These are phyloP conservation scores for Echeveria elegans DNA, from an alignment of 164 flowering plant species.

Conservation along the genomic window DNA sequence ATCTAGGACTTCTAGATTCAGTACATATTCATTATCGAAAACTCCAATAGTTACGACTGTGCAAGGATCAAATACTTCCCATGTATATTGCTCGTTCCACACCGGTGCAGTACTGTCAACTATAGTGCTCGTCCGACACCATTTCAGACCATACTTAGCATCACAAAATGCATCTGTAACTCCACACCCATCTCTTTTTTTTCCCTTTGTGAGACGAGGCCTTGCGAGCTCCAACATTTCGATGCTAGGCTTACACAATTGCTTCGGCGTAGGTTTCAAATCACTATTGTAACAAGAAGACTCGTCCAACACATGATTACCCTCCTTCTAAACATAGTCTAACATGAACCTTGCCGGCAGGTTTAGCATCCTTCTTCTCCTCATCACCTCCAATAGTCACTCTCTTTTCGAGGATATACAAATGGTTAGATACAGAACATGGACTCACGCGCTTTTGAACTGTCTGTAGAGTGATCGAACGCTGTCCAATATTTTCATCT, in stretches of 20 bases:
- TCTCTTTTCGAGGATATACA: conserved; percentile 48
- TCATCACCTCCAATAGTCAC: conserved; percentile 38
- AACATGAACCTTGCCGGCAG: too few relatives aligned
- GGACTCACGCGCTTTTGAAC: conserved; percentile 39
- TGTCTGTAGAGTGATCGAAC: conserved; percentile 27
- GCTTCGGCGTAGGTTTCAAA: too few relatives aligned
- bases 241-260: too few relatives aligned
- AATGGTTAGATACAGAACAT: conserved; percentile 32
- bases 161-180: conserved; percentile 55
- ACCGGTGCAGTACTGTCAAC: conserved; percentile 32
- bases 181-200: conserved; percentile 41
- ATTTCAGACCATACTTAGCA: conserved; percentile 49
- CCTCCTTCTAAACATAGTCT: too few relatives aligned
- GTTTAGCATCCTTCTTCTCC: conserved; percentile 46
- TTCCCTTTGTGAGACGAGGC: conserved; percentile 45
- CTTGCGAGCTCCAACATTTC: too few relatives aligned
- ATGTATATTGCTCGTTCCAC: conserved; percentile 56
- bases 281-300: too few relatives aligned
- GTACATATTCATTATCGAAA: conserved; percentile 42
- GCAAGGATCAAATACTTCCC: conserved; percentile 54
- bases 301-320: too few relatives aligned
- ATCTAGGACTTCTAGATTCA: conserved; percentile 26
- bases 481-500: conserved; percentile 37
- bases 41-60: conserved; percentile 49
- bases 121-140: conserved; percentile 49